Evolutionary conservation across 345 rosid genomes (phyloP).

Genomic region (Eucalyptus pumila): DNA sequence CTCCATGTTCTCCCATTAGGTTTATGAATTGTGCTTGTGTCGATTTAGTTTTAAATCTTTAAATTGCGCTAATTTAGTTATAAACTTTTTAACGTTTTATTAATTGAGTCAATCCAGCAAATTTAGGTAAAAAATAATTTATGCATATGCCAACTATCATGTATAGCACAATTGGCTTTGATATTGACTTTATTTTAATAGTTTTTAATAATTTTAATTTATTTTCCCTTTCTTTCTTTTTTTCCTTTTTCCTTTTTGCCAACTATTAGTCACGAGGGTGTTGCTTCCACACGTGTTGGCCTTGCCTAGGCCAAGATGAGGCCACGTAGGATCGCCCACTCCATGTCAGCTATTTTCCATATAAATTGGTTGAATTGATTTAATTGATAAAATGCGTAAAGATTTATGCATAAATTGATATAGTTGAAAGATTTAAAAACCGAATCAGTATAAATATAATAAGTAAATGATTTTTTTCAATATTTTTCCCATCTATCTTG

Average conservation of each 20-base stretch:
- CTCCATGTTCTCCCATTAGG: background rate
- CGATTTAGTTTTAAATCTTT: no score
- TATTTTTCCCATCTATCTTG: background rate
- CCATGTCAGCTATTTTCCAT: accelerated
- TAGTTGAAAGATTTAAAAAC: accelerated
- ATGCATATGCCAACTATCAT: accelerated
- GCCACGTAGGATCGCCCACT: accelerated
- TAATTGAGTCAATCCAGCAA: accelerated
- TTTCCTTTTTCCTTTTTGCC: accelerated
- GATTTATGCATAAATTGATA: no score
- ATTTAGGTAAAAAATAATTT: no score
- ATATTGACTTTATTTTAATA: background rate
- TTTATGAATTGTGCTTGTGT: accelerated
- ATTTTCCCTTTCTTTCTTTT: no score
- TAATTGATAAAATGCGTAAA: no score
- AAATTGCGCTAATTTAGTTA: accelerated
- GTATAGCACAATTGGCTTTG: accelerated
- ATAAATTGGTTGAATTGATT: accelerated
- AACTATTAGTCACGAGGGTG: accelerated
- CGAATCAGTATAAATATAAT: accelerated
- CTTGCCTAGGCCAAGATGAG: background rate
- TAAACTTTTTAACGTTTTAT: accelerated
- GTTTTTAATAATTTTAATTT: no score
- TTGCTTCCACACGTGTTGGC: background rate
- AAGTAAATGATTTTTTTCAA: background rate